Conservation (phyloP, 139 green algal genomes). For the Haematococcus sp. region DNA sequence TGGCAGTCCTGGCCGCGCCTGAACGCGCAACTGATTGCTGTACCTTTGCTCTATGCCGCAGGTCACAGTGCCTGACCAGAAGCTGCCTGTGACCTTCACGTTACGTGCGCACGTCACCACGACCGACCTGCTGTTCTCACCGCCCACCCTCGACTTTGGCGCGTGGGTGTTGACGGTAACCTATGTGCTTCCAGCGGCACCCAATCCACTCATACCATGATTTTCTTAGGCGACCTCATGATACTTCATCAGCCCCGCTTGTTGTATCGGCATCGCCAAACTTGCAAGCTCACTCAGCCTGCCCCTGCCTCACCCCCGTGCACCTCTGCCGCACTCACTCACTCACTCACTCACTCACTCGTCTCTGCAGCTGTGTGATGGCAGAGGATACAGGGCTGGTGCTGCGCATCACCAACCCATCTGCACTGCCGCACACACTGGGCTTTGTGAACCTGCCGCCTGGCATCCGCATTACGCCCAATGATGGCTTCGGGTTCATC, state of each 20-base stretch:
- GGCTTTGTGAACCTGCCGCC: constrained; percentile 45
- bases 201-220: no score
- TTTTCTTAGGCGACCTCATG: no score
- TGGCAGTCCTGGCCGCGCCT: neutral
- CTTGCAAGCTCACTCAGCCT: no score
- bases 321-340: no score
- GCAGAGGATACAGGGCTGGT: constrained; percentile 42
- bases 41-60: neutral
- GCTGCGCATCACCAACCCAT: constrained; percentile 54
- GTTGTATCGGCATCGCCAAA: no score
- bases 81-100: constrained; percentile 48
- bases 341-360: no score
- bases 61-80: constrained; percentile 51
- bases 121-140: constrained; percentile 50
- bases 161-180: neutral
- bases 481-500: constrained; percentile 54
- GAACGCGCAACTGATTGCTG: neutral
- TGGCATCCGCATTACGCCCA: constrained; percentile 42
- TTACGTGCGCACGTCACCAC: constrained; percentile 49
- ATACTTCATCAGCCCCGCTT: no score
- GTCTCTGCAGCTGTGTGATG: constrained; percentile 31
- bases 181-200: no score
- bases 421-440: constrained; percentile 53
- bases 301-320: no score
- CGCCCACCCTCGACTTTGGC: constrained; percentile 52